Evolutionary conservation across 495 filamentous ascomycete species (phyloP), one percentile per base, ranked within the genome.

Genomic region (Darksidea phi): DNA sequence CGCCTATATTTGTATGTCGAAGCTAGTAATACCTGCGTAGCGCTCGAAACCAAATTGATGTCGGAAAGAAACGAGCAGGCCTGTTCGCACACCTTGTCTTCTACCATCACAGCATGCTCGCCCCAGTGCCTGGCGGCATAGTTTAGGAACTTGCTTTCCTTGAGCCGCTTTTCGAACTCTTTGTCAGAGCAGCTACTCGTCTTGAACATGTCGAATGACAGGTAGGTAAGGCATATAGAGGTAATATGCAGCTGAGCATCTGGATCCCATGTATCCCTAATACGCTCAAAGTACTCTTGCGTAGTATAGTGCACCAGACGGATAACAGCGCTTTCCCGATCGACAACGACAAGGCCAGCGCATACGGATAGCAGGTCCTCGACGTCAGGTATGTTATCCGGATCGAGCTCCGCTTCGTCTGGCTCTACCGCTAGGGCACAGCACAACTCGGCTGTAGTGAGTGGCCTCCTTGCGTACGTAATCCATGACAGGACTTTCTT

Each of bases 41-140:
- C 34, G 37, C 47, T 36, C 2, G 48, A 59, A 43, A 61, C 54
- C 42, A 51, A 52, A 2, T 47, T 34, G 13, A 8, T 47, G 20
- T 46, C 15, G 13, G 18, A 21, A 50, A 63, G 47, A n/a, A 52
- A 54, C 8, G 7, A 28, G n/a, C 17, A 48, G 21, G 41, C 55
- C 25, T 52, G 43, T 17, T 59, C 48, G 55, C 15, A 67, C 36
- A 63, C 62, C 12, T 61, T 32, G 15, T 66, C 55, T 72, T 68
- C 6, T 42, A 38, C 59, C 56, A 7, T 17, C 28, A 63, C 58
- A 57, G 73, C 72, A 72, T 80, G 76, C 51, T 75, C 8, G 1
- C 75, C 80, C 81, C 78, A 82, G 53, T 79, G 61, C 15, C 41
- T 32, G 17, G 74, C 62, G 0, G 76, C 73, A 56, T 82, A 83